A percentile compares a stretch with the other conserved stretches of the same genome.
These are phyloP conservation scores for Puccinia coronata DNA, from an alignment of 1,284 basidiomycete genomes.

Conservation along the genomic window DNA sequence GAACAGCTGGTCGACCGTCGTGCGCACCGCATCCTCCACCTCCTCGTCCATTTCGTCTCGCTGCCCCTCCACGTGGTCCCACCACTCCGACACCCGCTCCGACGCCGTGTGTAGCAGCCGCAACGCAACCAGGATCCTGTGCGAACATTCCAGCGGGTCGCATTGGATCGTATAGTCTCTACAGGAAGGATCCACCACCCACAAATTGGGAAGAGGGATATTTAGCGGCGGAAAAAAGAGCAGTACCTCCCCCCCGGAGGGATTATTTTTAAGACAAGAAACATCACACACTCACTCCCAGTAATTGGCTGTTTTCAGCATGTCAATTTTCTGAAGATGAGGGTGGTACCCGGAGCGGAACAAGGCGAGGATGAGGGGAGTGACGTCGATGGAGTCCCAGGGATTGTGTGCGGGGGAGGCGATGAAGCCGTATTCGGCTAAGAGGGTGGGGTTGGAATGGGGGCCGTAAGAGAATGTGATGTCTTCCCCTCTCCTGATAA, in stretches of 20 bases:
- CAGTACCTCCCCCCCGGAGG: neutral
- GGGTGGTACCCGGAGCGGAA: conserved; percentile 51
- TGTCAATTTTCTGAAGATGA: conserved; percentile 18
- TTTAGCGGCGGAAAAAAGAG: neutral
- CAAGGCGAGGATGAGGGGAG: conserved; percentile 50
- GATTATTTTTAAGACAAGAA: neutral
- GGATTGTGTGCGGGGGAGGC: conserved; percentile 52
- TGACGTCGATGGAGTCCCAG: conserved; percentile 53
- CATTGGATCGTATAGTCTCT: conserved; percentile 46
- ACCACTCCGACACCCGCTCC: neutral
- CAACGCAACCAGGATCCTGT: conserved; percentile 25
- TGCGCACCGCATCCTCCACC: conserved; percentile 8
- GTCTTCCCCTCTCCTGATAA: conserved; percentile 53
- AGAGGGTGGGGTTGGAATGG: conserved; percentile 53
- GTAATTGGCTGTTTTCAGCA: conserved; percentile 2
- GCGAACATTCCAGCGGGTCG: conserved; percentile 12
- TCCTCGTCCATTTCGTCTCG: conserved; percentile 7
- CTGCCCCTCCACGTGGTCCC: conserved; percentile 11
- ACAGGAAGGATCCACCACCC: neutral
- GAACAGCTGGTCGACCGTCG: neutral
- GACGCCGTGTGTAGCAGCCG: conserved; percentile 7
- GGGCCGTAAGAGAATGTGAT: conserved; percentile 54
- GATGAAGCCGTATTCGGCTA: conserved; percentile 55
- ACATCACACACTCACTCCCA: conserved; percentile 16
- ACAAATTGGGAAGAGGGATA: neutral